Conservation (phyloP, 2,329 filamentous ascomycete species). For the Verticillium longisporum region DNA sequence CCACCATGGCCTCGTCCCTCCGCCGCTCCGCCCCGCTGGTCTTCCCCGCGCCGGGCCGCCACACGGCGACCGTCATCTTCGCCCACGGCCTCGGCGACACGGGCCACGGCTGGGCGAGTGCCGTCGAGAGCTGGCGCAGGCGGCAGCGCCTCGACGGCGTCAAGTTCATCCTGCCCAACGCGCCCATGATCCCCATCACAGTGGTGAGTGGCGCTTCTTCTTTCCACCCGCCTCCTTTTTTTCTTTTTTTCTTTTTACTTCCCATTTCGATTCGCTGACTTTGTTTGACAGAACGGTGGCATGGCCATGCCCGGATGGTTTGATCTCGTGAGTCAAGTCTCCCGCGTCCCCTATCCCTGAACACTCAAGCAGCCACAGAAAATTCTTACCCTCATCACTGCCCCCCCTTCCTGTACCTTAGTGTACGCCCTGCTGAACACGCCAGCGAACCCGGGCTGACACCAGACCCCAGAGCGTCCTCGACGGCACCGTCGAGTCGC, state of each 20-base stretch:
- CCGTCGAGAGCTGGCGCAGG: constrained; percentile 82
- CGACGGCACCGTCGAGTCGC: constrained; percentile 22
- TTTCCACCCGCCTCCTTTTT: background rate
- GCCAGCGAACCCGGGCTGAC: background rate
- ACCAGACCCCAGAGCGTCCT: constrained; percentile 16
- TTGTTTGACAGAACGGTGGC: constrained; percentile 54
- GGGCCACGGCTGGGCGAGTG: constrained; percentile 69
- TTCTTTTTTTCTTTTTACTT: background rate
- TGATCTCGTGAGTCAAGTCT: constrained; percentile 53
- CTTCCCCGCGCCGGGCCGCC: constrained; percentile 71
- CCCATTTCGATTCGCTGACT: background rate
- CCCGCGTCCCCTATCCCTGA: background rate
- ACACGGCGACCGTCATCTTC: constrained; percentile 94
- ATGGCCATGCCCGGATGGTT: constrained; percentile 85
- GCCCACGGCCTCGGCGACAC: constrained; percentile 86
- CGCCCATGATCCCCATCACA: constrained; percentile 81
- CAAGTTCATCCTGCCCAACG: constrained; percentile 91
- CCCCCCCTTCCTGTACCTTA: background rate
- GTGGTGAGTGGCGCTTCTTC: constrained; percentile 43
- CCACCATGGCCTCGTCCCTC: constrained; percentile 5
- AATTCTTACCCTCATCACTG: background rate
- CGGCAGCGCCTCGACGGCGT: constrained; percentile 79
- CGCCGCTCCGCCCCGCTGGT: constrained; percentile 47
- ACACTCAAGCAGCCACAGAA: too few relatives aligned
- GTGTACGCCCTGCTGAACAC: background rate